Evolutionary conservation across 805 yeast species (phyloP), one percentile per base, ranked within the genome.

Genomic region (Kluyveromyces wickerhamii): DNA sequence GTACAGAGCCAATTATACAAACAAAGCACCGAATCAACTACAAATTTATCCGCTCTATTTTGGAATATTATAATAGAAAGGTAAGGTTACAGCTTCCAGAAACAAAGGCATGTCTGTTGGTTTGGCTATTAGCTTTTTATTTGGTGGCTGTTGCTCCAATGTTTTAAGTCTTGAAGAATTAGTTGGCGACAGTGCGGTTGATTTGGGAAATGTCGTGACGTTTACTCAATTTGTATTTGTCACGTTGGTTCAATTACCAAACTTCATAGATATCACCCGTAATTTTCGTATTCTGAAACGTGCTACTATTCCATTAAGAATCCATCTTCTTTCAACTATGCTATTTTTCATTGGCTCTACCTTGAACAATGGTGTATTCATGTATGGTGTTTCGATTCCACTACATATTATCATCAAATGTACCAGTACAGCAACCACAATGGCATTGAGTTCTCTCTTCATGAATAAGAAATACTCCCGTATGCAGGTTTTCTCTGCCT

Each of bases 121-220:
- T n/a, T n/a, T n/a, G n/a, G 31, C 31, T 7, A 19, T 28, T 17
- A 5, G 10, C 5, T 19, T 16, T 14, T 7, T 79, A 8, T 75
- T 79, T 48, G 81, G 83, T 0, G 86, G 88, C 3, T 81, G 92
- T 52, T 82, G 92, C 51, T 60, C 74, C 21, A 82, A 79, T 52
- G 87, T 78, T 19, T 61, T 72, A 38, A 66, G 81, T 1, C 57
- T 81, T 33, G 92, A 82, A 51, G 52, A 63, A 16, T 56, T 80
- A 11, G 54, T 79, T 1, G 49, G 29, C n/a, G 36, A 35, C 21
- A 35, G 28, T 10, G 48, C 59, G 16, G 51, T 69, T 1, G 50
- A 49, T 27, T 47, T 63, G 6, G 79, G 81, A 3, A 61, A 63
- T 16, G 54, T 77, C 9, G 59, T 81, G 8, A 80, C 89, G 1